These are phyloP conservation scores for Sporothrix euskadiensis DNA, from an alignment of 2,329 filamentous ascomycete genomes.

Conservation along the genomic window DNA sequence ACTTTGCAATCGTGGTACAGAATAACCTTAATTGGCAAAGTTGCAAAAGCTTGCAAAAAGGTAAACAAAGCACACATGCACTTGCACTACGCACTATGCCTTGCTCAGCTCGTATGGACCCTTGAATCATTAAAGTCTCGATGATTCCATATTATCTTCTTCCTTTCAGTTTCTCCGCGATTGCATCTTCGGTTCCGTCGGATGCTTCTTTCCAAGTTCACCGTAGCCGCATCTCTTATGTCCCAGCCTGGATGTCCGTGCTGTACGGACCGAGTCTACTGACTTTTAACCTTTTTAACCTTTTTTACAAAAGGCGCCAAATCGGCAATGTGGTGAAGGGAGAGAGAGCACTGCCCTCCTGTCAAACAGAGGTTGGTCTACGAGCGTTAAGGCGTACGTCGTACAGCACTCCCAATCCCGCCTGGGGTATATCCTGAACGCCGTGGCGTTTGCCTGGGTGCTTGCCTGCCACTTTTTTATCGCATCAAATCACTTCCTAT, in stretches of 20 bases:
- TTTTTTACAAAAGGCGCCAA: not conserved
- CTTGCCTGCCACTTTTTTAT: not conserved
- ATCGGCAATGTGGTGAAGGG: too few relatives aligned
- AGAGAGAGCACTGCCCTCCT: not conserved
- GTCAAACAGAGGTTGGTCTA: not conserved
- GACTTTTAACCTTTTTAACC: not conserved
- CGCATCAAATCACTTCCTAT: not conserved
- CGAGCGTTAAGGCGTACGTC: too few relatives aligned
- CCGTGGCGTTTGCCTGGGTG: not conserved
- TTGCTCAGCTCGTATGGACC: too few relatives aligned
- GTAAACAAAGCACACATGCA: not conserved
- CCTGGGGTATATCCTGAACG: not conserved
- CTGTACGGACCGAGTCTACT: not conserved
- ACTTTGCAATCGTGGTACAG: not conserved
- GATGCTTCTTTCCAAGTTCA: not conserved
- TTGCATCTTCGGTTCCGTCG: not conserved
- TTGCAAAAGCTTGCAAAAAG: not conserved
- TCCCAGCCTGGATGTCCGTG: not conserved
- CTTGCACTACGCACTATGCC: too few relatives aligned
- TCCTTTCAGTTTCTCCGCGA: not conserved
- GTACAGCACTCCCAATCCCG: not conserved
- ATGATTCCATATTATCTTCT: too few relatives aligned
- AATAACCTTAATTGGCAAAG: not conserved
- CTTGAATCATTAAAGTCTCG: too few relatives aligned
- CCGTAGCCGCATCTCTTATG: not conserved